Conservation (phyloP, 768 basidiomycete genomes). For the Xerocomellus amylosporus region DNA sequence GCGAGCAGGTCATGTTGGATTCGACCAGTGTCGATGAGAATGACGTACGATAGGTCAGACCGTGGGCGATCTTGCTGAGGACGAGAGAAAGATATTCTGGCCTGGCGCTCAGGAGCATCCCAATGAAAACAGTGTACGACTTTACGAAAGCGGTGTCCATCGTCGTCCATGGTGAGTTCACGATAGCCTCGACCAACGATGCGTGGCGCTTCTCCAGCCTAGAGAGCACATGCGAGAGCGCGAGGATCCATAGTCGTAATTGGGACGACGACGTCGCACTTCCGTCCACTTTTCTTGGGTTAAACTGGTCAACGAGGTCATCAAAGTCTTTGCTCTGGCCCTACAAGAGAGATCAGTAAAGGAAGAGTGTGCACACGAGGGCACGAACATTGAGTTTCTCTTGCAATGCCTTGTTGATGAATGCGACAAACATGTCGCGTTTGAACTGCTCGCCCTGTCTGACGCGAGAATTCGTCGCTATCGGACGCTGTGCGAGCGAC, state of each 20-base stretch:
- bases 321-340: conserved; percentile 76
- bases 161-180: conserved; percentile 90
- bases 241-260: conserved; percentile 77
- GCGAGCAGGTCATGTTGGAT: conserved; percentile 4
- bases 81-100: conserved; percentile 90
- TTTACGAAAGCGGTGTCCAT: conserved; percentile 83
- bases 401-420: conserved; percentile 76
- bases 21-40: neutral
- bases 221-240: conserved; percentile 90
- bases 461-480: conserved; percentile 75
- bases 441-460: conserved; percentile 74
- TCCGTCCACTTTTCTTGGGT: conserved; percentile 41
- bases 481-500: conserved; percentile 46
- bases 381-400: conserved; percentile 64
- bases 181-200: conserved; percentile 79
- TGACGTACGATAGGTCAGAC: conserved; percentile 84
- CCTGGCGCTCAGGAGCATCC: conserved; percentile 86
- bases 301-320: conserved; percentile 87
- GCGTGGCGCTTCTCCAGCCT: conserved; percentile 80
- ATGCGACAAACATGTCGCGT: conserved; percentile 82
- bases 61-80: conserved; percentile 75
- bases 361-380: conserved; percentile 10
- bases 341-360: conserved; percentile 38
- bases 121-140: conserved; percentile 85
- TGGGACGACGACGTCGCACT: conserved; percentile 44